A percentile compares a stretch with the other conserved stretches of the same genome.
These are phyloP conservation scores for Articulospora tetracladia DNA, from an alignment of 495 filamentous ascomycete species.

Conservation along the genomic window DNA sequence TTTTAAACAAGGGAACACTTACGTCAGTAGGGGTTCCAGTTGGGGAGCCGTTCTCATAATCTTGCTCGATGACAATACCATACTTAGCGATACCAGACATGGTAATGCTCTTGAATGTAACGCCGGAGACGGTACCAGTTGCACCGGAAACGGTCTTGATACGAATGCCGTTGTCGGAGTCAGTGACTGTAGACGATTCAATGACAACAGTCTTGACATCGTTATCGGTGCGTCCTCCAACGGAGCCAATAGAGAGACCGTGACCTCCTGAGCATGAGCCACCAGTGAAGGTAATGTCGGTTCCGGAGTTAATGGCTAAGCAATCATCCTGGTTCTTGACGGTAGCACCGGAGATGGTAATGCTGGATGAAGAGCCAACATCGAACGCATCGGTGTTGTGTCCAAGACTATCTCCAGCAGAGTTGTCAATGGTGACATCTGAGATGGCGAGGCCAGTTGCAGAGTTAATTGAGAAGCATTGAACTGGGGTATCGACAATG, in stretches of 20 bases:
- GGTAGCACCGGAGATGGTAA: constrained; percentile 51
- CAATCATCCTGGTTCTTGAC: constrained; percentile 67
- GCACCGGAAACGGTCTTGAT: constrained; percentile 58
- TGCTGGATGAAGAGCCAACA: constrained; percentile 39
- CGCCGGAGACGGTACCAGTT: constrained; percentile 52
- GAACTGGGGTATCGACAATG: constrained; percentile 55
- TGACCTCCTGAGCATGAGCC: constrained; percentile 56
- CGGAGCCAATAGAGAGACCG: constrained; percentile 66
- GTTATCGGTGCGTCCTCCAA: constrained; percentile 61
- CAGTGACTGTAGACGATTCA: constrained; percentile 42
- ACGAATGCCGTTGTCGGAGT: constrained; percentile 55
- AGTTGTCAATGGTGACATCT: constrained; percentile 45
- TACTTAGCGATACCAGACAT: constrained; percentile 56
- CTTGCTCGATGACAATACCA: constrained; percentile 66
- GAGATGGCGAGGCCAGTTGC: constrained; percentile 43
- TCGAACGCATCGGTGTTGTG: constrained; percentile 71
- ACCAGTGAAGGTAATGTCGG: constrained; percentile 46
- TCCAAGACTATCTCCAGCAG: constrained; percentile 45
- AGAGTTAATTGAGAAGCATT: constrained; percentile 54
- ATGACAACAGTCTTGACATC: constrained; percentile 53
- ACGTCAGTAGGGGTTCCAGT: constrained; percentile 56
- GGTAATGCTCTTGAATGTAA: constrained; percentile 57
- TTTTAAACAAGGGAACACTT: no score
- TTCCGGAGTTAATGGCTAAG: constrained; percentile 59
- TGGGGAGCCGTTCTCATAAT: constrained; percentile 61